Percentiles rank a stretch among this genome's conserved stretches.
These are phyloP conservation scores for Scolecobasidium constrictum DNA, from an alignment of 2,329 filamentous ascomycete species.

Conservation along the genomic window DNA sequence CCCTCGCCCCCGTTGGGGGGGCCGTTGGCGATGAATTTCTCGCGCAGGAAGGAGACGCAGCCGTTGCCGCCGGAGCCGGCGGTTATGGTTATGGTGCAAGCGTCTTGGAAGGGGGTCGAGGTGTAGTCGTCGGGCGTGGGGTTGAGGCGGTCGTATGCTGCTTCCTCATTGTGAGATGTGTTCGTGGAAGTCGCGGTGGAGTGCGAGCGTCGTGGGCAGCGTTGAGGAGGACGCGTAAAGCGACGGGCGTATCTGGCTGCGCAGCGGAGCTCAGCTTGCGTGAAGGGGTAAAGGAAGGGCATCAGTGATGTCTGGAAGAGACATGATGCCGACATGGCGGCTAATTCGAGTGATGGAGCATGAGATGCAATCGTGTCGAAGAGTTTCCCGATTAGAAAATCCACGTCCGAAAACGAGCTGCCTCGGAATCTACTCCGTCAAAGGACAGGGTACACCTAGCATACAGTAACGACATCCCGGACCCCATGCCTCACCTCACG, in stretches of 20 bases:
- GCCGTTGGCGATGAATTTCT: conserved; percentile 79
- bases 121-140: conserved; percentile 78
- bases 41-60: conserved; percentile 86
- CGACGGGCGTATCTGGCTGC: conserved; percentile 4
- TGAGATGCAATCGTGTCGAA: too few species aligned
- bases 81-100: conserved; percentile 64
- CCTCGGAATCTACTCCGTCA: too few species aligned
- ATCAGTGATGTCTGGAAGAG: conserved; percentile 5
- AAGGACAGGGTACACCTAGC: too few species aligned
- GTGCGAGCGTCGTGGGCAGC: too few species aligned
- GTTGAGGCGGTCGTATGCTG: conserved; percentile 49
- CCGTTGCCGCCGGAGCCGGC: conserved; percentile 80
- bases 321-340: too few species aligned
- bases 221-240: not conserved
- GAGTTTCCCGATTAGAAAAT: too few species aligned
- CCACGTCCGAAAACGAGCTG: too few species aligned
- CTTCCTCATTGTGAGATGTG: not conserved
- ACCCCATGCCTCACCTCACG: too few species aligned
- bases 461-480: too few species aligned
- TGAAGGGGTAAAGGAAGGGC: conserved; percentile 11
- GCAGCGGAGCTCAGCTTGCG: conserved; percentile 4
- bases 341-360: too few species aligned
- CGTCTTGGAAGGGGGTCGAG: conserved; percentile 74
- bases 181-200: not conserved
- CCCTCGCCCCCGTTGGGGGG: conserved; percentile 93